Evolutionary conservation across 1,284 basidiomycete species (phyloP), one percentile per base, ranked within the genome.

Genomic region (Malassezia slooffiae): DNA sequence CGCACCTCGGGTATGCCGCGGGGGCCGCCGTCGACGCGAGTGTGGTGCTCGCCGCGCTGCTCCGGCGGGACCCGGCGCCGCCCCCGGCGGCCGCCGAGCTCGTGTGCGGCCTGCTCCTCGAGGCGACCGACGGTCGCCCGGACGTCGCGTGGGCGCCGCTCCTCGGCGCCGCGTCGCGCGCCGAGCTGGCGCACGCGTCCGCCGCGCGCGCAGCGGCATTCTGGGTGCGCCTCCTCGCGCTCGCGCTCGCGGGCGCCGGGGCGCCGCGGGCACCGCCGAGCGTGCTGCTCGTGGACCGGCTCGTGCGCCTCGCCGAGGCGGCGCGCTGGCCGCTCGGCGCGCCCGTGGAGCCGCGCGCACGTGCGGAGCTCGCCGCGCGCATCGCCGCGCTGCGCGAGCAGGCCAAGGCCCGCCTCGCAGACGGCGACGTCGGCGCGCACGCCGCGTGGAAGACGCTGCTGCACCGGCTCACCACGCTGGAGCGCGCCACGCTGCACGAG

Each of bases 401-500:
- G 9, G 9, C 5, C 5, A 19, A n/a, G 5, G 6, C 21, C 4
- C n/a, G n/a, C n/a, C n/a, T n/a, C n/a, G n/a, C n/a, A n/a, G n/a
- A n/a, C n/a, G n/a, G n/a, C n/a, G n/a, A n/a, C n/a, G n/a, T n/a
- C n/a, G n/a, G n/a, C n/a, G n/a, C n/a, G n/a, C n/a, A n/a, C n/a
- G 10, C 15, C 11, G 7, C 15, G 2, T 15, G 24, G 17, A 19
- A 34, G 11, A 13, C 40, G 16, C 1, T 21, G 23, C 22, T 6
- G 5, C 40, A 41, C 13, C 22, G 31, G 13, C 23, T 41, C 12
- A 19, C 17, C 19, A 7, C 40, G n/a, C 33, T 41, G 10, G 19
- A 34, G 19, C 31, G 27, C 32, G 40, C 32, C 15, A 31, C 34
- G 21, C 27, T 34, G 17, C 30, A 28, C 33, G 40, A 33, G 5